Evolutionary conservation across 257 asterid genomes (phyloP), one percentile per base, ranked within the genome.

Genomic region (Nicotiana paniculata): DNA sequence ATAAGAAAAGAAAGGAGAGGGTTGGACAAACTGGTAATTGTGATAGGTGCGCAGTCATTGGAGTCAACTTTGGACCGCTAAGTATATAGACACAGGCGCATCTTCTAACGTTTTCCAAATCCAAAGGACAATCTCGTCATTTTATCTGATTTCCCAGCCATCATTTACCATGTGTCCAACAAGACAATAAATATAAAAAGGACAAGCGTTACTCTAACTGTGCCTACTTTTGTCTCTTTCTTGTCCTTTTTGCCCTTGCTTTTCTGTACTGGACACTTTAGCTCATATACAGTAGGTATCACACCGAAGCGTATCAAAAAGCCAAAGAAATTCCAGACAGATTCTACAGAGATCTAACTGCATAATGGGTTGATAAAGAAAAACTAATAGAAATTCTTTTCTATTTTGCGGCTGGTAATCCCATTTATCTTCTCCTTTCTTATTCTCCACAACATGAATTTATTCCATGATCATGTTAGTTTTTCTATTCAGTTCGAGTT

Each of bases 271-370:
- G 33, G 30, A 62, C 82, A 39, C 70, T 12, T 13, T 21, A 65
- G 74, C 61, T 57, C 64, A 30, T 13, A 51, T 26, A 64, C 26
- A 80, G 37, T 65, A 10, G 48, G 66, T 37, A 48, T 26, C 65
- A 37, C 83, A 81, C 39, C 83, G 18, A 12, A 53, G 48, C 83
- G 17, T 10, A 57, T 57, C 66, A 80, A 64, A 80, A 55, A 80
- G 24, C 54, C 18, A 58, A 17, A 33, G 13, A 35, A 18, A 75
- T 28, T 11, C 65, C 77, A 46, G 59, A 62, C 62, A 78, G 37
- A 78, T 32, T 32, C 32, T 55, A 83, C 83, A 85, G 77, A 51
- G 85, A 69, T 80, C 88, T 67, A 77, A 82, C 83, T 80, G 86
- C 76, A 37, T 84, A 90, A 74, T 83, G 81, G 77, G 84, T 62